phyloP scores from a whole-genome alignment of 352 stramenopile genomes.

The Phytophthora palmivora region DNA sequence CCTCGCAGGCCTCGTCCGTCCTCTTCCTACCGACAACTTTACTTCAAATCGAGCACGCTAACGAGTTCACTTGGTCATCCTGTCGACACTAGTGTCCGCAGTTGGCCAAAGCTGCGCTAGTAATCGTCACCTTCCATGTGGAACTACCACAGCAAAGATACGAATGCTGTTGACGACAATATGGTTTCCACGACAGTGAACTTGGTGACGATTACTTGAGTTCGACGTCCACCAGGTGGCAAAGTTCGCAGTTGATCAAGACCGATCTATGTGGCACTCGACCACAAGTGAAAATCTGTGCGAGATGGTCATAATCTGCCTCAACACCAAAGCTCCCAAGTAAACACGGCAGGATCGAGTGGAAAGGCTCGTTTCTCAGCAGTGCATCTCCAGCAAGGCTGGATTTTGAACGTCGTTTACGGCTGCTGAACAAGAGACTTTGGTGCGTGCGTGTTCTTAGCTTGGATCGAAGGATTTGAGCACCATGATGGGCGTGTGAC shows the following conservation, averaged over 20 bases:
- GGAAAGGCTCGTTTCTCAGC: conserved; percentile 23
- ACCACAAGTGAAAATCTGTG: conserved; percentile 10
- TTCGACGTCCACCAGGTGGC: too few relatives aligned
- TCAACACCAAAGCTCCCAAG: too few relatives aligned
- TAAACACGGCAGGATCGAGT: conserved; percentile 28
- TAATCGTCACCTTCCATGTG: too few relatives aligned
- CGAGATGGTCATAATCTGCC: conserved; percentile 11
- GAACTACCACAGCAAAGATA: too few relatives aligned
- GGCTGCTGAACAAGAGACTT: conserved; percentile 22
- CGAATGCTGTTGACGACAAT: conserved; percentile 9
- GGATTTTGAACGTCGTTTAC: conserved; percentile 43
- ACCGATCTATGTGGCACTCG: neutral
- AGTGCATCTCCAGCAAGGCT: conserved; percentile 25
- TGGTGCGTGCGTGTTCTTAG: conserved; percentile 24
- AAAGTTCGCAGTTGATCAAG: too few relatives aligned
- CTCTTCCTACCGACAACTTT: conserved; percentile 5
- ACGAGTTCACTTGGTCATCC: too few relatives aligned
- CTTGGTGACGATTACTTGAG: too few relatives aligned
- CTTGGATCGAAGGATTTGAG: conserved; percentile 19
- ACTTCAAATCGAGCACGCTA: conserved; percentile 20
- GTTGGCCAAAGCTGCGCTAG: too few relatives aligned
- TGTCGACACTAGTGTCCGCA: too few relatives aligned
- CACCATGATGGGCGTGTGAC: conserved; percentile 41
- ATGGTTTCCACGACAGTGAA: conserved; percentile 12
- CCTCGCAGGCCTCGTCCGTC: neutral